phyloP scores from a whole-genome alignment of 371 early-diverging fungal genomes.

The Actinomortierella ambigua region DNA sequence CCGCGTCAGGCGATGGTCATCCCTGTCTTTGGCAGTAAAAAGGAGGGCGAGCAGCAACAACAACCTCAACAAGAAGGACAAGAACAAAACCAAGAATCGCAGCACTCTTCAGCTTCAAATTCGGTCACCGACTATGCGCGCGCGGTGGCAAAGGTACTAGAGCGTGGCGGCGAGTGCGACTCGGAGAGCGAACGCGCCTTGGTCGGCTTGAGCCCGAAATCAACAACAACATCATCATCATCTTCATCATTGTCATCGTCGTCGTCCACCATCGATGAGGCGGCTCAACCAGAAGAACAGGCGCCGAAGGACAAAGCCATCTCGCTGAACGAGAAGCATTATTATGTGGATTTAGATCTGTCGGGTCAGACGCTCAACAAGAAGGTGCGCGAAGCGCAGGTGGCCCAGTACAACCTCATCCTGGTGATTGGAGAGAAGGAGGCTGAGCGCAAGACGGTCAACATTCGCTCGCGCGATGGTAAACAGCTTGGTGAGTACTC shows the following conservation, averaged over 20 bases:
- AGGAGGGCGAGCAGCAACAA: neutral
- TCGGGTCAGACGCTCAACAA: conserved; percentile 90
- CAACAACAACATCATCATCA: no score
- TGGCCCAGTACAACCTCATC: conserved; percentile 90
- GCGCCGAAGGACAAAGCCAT: conserved; percentile 16
- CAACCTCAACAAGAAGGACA: conserved; percentile 51
- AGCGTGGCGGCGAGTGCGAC: conserved; percentile 27
- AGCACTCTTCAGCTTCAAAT: conserved; percentile 13
- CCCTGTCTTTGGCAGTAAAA: conserved; percentile 66
- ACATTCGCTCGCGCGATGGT: conserved; percentile 79
- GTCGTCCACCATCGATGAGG: neutral
- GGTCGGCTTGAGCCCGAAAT: conserved; percentile 1
- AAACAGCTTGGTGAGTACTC: conserved; percentile 47
- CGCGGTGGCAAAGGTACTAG: conserved; percentile 48
- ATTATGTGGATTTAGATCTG: conserved; percentile 85
- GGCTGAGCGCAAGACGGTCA: conserved; percentile 79
- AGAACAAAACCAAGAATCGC: conserved; percentile 35
- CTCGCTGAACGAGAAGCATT: conserved; percentile 48
- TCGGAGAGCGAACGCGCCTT: conserved; percentile 10
- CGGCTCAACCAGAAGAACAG: neutral
- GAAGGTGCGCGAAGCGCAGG: conserved; percentile 93
- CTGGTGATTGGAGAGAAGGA: conserved; percentile 97
- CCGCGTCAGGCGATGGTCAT: conserved; percentile 96
- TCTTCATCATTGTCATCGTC: no score
- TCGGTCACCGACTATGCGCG: conserved; percentile 55